Evolutionary conservation across 108 stramenopile species (phyloP).

Genomic region (Nitzschia sp.): DNA sequence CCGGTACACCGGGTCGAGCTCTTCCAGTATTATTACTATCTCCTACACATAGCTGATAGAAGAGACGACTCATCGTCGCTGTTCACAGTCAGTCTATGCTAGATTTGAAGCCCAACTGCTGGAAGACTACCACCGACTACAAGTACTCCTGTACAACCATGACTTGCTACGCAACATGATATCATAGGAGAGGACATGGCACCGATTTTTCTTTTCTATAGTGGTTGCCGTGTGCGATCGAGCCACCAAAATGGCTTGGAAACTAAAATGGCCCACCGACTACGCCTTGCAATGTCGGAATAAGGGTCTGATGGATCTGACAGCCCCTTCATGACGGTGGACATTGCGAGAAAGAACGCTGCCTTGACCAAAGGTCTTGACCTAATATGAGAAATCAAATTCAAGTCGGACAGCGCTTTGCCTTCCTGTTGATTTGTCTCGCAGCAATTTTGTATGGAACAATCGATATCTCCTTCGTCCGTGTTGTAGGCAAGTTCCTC

Average conservation of each 20-base stretch:
- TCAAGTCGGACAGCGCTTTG: conserved; percentile 16
- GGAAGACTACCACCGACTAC: too few relatives aligned
- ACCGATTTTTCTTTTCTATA: too few relatives aligned
- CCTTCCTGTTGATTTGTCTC: neutral
- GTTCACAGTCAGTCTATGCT: too few relatives aligned
- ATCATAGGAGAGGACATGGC: too few relatives aligned
- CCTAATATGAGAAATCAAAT: neutral
- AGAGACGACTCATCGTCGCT: too few relatives aligned
- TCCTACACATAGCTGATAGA: too few relatives aligned
- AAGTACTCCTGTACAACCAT: too few relatives aligned
- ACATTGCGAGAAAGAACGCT: neutral
- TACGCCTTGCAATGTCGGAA: neutral
- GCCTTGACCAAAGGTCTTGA: neutral
- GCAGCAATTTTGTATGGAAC: neutral
- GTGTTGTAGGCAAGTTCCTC: neutral
- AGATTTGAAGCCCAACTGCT: too few relatives aligned
- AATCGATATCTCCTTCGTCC: neutral
- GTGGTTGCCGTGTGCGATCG: neutral
- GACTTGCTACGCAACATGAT: too few relatives aligned
- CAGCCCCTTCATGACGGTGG: neutral
- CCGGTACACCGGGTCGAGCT: too few relatives aligned
- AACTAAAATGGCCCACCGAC: neutral
- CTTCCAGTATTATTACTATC: too few relatives aligned
- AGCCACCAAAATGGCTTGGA: neutral
- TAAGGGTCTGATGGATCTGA: neutral